Evolutionary conservation across 768 basidiomycete species (phyloP), one percentile per base, ranked within the genome.

Genomic region (Lepiota venenata): DNA sequence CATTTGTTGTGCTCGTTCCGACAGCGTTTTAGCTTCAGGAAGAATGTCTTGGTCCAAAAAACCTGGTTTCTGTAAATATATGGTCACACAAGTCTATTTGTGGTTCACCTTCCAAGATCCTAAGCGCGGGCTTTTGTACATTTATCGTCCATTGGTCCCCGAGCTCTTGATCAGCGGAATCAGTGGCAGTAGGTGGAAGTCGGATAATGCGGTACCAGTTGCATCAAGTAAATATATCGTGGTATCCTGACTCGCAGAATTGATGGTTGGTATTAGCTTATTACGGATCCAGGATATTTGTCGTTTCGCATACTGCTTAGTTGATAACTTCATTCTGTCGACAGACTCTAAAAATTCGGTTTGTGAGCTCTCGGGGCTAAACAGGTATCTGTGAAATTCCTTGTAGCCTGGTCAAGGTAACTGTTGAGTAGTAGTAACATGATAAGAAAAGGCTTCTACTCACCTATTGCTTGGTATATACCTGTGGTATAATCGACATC

Each of bases 401-500:
- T 87, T 93, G 73, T 91, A 98, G 4, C 97, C 96, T 98, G 61
- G 37, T 10, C 11, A 29, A 36, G 16, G 14, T 2, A 32, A 32
- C 1, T 32, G 10, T 4, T 32, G 38, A 29, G 16, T 21, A 38
- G 35, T 29, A n/a, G n/a, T 21, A 27, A 8, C n/a, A 45, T 49
- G 43, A 18, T 47, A 61, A 38, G 20, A 40, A 45, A 50, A 35
- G 18, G 43, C 16, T 11, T 15, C 15, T 3, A 39, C 6, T 36
- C 63, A 89, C 95, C 96, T 56, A 99, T 99, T 0, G 92, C 83
- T 66, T 99, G 97, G 69, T 90, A 98, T 53, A 98, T 89, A 1
- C 97, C 96, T 9, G 86, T 68, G 0, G 90, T 90, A 61, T 84
- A 88, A 63, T 93, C 81, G n/a, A 68, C 47, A 11, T 64, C 57